These are phyloP conservation scores for Fusarium graminum DNA, from an alignment of 2,329 filamentous ascomycete genomes.

Conservation along the genomic window DNA sequence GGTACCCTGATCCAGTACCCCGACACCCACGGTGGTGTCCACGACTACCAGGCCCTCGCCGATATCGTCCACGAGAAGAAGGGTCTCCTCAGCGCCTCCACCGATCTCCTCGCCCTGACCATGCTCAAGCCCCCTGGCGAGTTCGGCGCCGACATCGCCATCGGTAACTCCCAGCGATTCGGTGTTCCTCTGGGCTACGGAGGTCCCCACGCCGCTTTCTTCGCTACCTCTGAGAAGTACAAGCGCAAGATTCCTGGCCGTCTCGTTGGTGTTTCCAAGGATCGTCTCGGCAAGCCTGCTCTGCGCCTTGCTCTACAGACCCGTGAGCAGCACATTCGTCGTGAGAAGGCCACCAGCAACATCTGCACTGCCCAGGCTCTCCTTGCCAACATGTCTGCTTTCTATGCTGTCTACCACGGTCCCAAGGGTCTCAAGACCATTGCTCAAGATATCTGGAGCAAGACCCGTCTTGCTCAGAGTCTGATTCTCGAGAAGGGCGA, in stretches of 20 bases:
- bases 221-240: constrained; percentile 81
- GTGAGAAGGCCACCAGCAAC: constrained; percentile 97
- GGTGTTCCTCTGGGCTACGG: constrained; percentile 94
- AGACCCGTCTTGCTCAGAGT: constrained; percentile 74
- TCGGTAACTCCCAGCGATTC: constrained; percentile 90
- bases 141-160: constrained; percentile 94
- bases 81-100: constrained; percentile 86
- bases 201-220: constrained; percentile 95
- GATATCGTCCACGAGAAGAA: constrained; percentile 83
- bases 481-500: constrained; percentile 62
- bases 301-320: constrained; percentile 82
- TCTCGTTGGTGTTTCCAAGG: constrained; percentile 89
- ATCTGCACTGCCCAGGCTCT: constrained; percentile 96
- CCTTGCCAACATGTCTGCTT: constrained; percentile 93
- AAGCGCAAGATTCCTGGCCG: constrained; percentile 95
- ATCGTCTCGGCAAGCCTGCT: constrained; percentile 78
- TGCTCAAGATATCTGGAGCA: constrained; percentile 79
- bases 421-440: constrained; percentile 86
- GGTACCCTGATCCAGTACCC: constrained; percentile 95
- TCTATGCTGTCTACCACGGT: constrained; percentile 95
- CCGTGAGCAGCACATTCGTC: constrained; percentile 93
- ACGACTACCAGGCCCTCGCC: constrained; percentile 79
- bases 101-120: constrained; percentile 89
- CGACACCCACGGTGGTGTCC: constrained; percentile 86
- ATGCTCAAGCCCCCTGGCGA: constrained; percentile 90